Base-by-base conservation (phyloP, 2,329 filamentous ascomycete species). In the Amauroascus niger region DNA sequence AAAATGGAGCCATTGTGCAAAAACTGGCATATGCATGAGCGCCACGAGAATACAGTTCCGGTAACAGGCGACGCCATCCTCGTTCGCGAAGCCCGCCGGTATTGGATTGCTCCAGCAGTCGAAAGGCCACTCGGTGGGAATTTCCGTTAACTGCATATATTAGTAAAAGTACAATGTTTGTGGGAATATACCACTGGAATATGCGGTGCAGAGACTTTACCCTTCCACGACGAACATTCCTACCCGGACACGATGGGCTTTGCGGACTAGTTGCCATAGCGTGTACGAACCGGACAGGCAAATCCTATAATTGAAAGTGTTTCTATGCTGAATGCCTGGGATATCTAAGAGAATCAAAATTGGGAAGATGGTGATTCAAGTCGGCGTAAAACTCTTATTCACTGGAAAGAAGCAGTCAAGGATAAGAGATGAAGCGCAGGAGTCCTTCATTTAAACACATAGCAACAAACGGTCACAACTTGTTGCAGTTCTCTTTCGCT, bases 1-100 rank as follows among this genome's bases (percentile, higher is more conserved):
- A 22, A 45, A 6, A 11, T 13, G n/a, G 20, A 59, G 43, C 55
- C 53, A 57, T 16, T 58, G 50, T 13, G 55, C 45, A 39, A 61
- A 40, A 6, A 48, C 41, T 9, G 56, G 56, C 24, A 55, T 46
- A 41, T 57, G 56, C 22, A 60, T 41, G 1, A 61, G 30, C 18
- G 48, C 24, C 30, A 52, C 43, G 14, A 60, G 20, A 11, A 51
- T 33, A 26, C 39, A 45, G 28, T 60, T 60, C 20, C 58, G 43
- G 28, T 56, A 60, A 43, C 58, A 60, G 20, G 20, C 30, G 28
- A 49, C 39, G 9, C 51, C 35, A 18, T 11, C 39, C 13, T 54
- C 35, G 18, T 60, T 61, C 1, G 9, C 4, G 6, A 60, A 43
- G 6, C 58, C 58, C 33, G 26, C 49, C 1, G 58, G 45, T 20